Evolutionary conservation across 257 asterid species (phyloP), one percentile per base, ranked within the genome.

Genomic region (Salvia splendens): DNA sequence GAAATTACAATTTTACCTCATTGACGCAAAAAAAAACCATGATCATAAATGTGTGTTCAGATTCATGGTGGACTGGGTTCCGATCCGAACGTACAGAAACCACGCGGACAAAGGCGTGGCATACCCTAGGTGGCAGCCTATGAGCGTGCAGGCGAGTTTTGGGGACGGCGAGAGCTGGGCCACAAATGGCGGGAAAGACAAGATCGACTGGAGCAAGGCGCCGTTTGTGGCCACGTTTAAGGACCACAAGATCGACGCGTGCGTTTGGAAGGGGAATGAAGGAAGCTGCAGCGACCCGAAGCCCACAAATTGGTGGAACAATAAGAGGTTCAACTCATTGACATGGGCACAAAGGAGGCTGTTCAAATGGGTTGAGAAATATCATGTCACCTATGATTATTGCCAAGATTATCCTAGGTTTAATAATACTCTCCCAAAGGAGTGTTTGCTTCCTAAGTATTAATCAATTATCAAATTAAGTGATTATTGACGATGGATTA

Each of bases 161-260:
- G 90, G 96, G 98, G 78, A 90, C 53, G 96, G 97, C 10, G 84
- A 77, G 8, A 53, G 45, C 32, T 93, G 97, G 98, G 98, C 98
- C 64, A 83, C 98, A 1, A 71, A 69, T 12, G 97, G 96, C 1
- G 97, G 96, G 1, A 68, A 71, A 52, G 81, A 51, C 58, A 85
- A 69, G 67, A 80, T 85, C 6, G 89, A 88, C 47, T 93, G 98
- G 97, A 79, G 95, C 17, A 32, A 77, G 5, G 78, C 77, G 47
- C 98, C 97, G 5, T 93, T 90, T 57, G 69, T 78, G 35, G 87
- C 84, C 16, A 57, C 89, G 11, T 83, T 87, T 63, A 81, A 68
- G 58, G 61, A 72, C 71, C 72, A 79, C 72, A 83, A 69, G 52
- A 74, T 93, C 8, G 97, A 89, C 58, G 96, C 90, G 0, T 93